Evolutionary conservation across 2,329 filamentous ascomycete species (phyloP), one percentile per base, ranked within the genome.

Genomic region (Volutella citrinella): DNA sequence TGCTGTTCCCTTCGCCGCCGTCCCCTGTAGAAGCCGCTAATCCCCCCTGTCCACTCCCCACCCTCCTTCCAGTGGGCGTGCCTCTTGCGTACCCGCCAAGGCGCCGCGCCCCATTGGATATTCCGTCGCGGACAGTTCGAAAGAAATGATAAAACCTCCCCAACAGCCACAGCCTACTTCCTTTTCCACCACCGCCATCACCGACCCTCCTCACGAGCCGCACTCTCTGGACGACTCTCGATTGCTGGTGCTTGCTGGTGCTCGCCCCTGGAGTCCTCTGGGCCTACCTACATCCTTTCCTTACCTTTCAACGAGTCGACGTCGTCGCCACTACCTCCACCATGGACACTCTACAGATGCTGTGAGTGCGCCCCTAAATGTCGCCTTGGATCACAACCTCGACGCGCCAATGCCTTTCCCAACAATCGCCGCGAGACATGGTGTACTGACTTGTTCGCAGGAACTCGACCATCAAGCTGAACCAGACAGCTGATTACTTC

Each of bases 401-500:
- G 16, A 35, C 38, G 36, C 35, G 36, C 36, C 33, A 41, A 47
- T 39, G 20, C 25, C 17, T 20, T 23, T 14, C 18, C 18, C 17
- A 19, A 30, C 20, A 33, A 12, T 28, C 20, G 13, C 32, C 37
- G 30, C 33, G 28, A 31, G 26, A 6, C 25, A 21, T 36, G 49
- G 40, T 45, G 60, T 49, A 26, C 16, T 21, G 10, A 5, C 14
- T 30, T 13, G 28, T 13, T 20, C 25, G 55, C 41, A 75, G 72
- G 40, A 78, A 77, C 59, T 63, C 71, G 49, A 78, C 74, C 39
- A 51, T 60, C 38, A 58, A 69, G 40, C 60, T 62, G 35, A 72
- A 68, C 61, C 63, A 69, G 46, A 66, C 69, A 27, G 61, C 67
- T 41, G 66, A 69, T 49, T 79, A 78, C 57, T 64, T 76, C 24